Evolutionary conservation across 139 green algal species (phyloP).

Genomic region (Auxenochlorella pyrenoidosa): DNA sequence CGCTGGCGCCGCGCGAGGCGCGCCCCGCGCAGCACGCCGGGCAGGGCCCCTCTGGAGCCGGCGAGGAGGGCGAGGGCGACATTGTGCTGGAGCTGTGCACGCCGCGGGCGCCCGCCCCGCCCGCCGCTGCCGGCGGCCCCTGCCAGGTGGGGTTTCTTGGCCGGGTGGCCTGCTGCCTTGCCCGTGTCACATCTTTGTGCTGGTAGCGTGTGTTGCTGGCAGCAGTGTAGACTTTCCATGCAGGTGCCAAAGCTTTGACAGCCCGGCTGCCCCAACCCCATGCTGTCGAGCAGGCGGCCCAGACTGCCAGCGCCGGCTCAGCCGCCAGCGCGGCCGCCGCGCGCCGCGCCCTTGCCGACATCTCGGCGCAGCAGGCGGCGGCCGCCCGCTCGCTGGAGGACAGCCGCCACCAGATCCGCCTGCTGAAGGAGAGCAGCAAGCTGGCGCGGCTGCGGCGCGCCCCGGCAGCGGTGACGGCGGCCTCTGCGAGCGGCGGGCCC

Average conservation of each 20-base stretch:
- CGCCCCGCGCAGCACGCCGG: not conserved
- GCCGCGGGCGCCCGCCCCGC: not conserved
- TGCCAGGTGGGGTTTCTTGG: not conserved
- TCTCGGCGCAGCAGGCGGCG: conserved; percentile 8
- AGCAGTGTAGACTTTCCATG: no score
- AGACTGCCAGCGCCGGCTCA: no score
- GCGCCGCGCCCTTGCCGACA: conserved; percentile 23
- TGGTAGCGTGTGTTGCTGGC: not conserved
- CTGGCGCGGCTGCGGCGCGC: conserved; percentile 30
- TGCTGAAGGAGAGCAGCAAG: conserved; percentile 41
- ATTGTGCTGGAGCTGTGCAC: conserved; percentile 33
- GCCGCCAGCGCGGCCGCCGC: not conserved
- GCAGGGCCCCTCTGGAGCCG: not conserved
- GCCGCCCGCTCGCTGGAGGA: conserved; percentile 34
- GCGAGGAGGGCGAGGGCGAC: not conserved
- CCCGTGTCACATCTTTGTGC: not conserved
- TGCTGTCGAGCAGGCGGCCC: no score
- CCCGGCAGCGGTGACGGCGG: not conserved
- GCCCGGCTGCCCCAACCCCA: no score
- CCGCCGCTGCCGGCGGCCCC: not conserved
- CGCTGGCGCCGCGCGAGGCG: conserved; percentile 8
- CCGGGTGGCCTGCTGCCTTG: not conserved
- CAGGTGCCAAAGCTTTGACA: no score
- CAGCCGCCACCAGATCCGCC: conserved; percentile 40
- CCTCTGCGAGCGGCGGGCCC: no score